Evolutionary conservation across 805 yeast genomes (phyloP), one percentile per base, ranked within the genome.

Genomic region (Scheffersomyces coipomensis): DNA sequence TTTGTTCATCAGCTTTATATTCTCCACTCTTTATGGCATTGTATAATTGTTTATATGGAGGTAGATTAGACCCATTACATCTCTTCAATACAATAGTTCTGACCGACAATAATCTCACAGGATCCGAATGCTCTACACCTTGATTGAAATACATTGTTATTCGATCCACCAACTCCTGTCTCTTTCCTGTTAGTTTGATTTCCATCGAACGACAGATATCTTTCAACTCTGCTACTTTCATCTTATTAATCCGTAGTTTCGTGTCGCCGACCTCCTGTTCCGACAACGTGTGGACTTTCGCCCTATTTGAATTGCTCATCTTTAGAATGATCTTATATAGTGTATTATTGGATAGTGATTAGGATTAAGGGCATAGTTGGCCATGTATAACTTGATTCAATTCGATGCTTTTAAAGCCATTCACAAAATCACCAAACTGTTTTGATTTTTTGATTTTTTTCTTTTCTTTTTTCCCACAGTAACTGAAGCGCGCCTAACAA

Each of bases 81-180:
- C 71, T 64, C 41, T 66, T 64, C 18, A 63, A 49, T 11, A 79
- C 70, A 12, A 79, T 43, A 22, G 71, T 62, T 24, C 70, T 62
- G 12, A 78, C 55, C 1, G 43, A 71, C 32, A 66, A 54, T 19
- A 79, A 56, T 38, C 77, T 62, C 33, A 71, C 66, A 5, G 55
- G 50, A 38, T 73, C 77, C 16, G 64, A 58, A n/a, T 55, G 50
- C 3, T 64, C 53, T 24, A 54, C 50, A 1, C 79, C 79, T 31
- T 62, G 66, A 21, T 62, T 61, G 26, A 81, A 47, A 47, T 65
- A 74, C n/a, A 60, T 62, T 35, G 63, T 54, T 5, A 87, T 58
- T 24, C 88, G 66, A 25, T 77, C 79, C 38, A 73, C 73, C 11
- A 86, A 58, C 24, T 77, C 83, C 16, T 73, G 71, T 58, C 87